Evolutionary conservation across 176 grass and related monocot genomes (phyloP).

Genomic region (Metroxylon sagu): DNA sequence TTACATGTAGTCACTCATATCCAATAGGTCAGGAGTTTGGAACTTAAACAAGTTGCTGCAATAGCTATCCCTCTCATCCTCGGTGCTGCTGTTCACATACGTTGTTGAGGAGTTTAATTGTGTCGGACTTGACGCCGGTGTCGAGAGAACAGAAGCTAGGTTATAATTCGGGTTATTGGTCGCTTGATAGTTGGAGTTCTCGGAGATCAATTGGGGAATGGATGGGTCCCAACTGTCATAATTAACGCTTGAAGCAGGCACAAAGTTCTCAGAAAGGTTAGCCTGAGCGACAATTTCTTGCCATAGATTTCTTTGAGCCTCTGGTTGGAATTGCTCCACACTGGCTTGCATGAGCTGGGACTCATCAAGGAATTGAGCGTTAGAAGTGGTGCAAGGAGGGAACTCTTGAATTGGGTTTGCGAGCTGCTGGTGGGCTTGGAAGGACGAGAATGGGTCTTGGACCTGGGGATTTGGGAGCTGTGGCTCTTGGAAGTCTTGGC

Average conservation of each 20-base stretch:
- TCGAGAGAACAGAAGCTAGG: slow-evolving; percentile 40
- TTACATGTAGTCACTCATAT: slow-evolving; percentile 28
- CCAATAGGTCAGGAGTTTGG: slow-evolving; percentile 20
- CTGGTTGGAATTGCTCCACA: slow-evolving; percentile 26
- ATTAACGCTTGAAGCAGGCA: neutral
- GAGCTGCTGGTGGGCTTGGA: neutral
- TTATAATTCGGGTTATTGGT: slow-evolving; percentile 21
- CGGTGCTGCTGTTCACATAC: neutral
- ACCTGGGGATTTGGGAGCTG: slow-evolving; percentile 12
- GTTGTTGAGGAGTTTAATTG: slow-evolving; percentile 19
- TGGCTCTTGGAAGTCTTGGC: neutral
- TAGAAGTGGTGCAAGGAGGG: neutral
- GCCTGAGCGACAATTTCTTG: slow-evolving; percentile 22
- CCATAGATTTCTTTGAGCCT: slow-evolving; percentile 13
- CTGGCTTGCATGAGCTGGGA: slow-evolving; percentile 15
- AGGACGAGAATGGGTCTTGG: neutral
- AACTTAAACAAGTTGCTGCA: slow-evolving; percentile 29
- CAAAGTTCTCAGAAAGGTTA: neutral
- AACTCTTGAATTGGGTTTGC: neutral
- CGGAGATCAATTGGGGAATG: slow-evolving; percentile 22
- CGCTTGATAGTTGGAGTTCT: slow-evolving; percentile 29
- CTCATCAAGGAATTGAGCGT: slow-evolving; percentile 12
- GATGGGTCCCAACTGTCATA: slow-evolving; percentile 9
- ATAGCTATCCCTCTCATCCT: slow-evolving; percentile 27
- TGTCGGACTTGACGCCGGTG: slow-evolving; percentile 43